These are phyloP conservation scores for Westerdykella ornata DNA, from an alignment of 2,329 filamentous ascomycete genomes.

Conservation along the genomic window DNA sequence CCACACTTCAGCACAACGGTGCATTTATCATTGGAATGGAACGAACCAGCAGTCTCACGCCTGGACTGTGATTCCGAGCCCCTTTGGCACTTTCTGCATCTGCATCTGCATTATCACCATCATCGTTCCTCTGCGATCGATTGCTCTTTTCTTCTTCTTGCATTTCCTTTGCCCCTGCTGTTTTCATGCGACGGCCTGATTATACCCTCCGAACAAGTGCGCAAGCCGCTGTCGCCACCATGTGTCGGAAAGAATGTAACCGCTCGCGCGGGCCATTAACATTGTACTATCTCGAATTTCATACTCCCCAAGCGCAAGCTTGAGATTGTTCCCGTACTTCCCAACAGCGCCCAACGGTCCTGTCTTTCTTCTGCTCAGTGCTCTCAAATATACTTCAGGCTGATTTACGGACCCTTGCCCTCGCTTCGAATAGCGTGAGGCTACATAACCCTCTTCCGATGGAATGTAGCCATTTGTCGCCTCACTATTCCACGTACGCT, in stretches of 20 bases:
- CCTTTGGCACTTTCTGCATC: conserved; percentile 19
- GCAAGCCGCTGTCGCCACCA: background rate
- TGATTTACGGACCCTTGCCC: conserved; percentile 11
- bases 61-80: conserved; percentile 13
- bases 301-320: background rate
- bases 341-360: too few relatives aligned
- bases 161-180: background rate
- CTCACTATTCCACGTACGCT: too few relatives aligned
- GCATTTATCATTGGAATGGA: conserved; percentile 9
- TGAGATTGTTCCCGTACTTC: too few relatives aligned
- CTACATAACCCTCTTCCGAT: background rate
- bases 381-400: conserved; percentile 15
- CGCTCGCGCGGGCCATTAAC: conserved; percentile 35
- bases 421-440: conserved; percentile 6
- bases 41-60: conserved; percentile 8
- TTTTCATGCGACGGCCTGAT: conserved; percentile 19
- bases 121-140: conserved; percentile 6
- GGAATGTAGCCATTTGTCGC: too few relatives aligned
- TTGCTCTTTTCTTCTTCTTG: too few relatives aligned
- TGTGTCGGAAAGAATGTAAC: conserved; percentile 34
- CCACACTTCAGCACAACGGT: conserved; percentile 8
- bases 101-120: conserved; percentile 22
- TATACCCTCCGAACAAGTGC: conserved; percentile 24
- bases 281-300: background rate
- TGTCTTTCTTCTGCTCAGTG: conserved; percentile 4